These are phyloP conservation scores for Trametes maxima DNA, from an alignment of 768 basidiomycete genomes.

Conservation along the genomic window DNA sequence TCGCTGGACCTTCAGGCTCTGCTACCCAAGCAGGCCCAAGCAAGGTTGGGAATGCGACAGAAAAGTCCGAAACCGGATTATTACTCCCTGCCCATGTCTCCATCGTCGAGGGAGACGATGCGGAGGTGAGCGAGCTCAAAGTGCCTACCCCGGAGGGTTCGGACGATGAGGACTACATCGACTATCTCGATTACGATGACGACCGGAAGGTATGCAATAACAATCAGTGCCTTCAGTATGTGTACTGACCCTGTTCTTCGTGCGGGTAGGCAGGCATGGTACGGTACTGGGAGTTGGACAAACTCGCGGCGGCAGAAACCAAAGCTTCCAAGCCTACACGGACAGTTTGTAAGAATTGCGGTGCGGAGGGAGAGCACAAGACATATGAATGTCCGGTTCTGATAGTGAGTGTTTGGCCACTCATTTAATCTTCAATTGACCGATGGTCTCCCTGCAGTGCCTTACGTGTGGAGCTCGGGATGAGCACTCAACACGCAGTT, in stretches of 20 bases:
- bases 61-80: constrained; percentile 32
- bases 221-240: not conserved
- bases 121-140: constrained; percentile 47
- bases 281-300: constrained; percentile 63
- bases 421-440: constrained; percentile 2
- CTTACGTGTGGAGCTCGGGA: constrained; percentile 79
- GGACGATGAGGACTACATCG: constrained; percentile 68
- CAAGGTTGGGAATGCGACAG: constrained; percentile 11
- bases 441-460: constrained; percentile 49
- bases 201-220: constrained; percentile 52
- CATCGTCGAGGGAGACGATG: constrained; percentile 35
- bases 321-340: constrained; percentile 33
- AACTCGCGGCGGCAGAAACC: constrained; percentile 44
- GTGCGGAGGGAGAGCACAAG: constrained; percentile 71
- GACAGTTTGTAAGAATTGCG: constrained; percentile 76
- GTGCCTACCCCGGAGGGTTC: constrained; percentile 43
- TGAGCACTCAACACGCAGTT: constrained; percentile 76
- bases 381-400: constrained; percentile 67
- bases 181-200: constrained; percentile 73
- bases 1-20: constrained; percentile 6
- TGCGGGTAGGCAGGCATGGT: constrained; percentile 47
- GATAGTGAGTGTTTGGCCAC: constrained; percentile 53
- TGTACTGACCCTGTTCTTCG: not conserved
- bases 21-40: not conserved
- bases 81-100: constrained; percentile 74